phyloP scores from a whole-genome alignment of 2,329 filamentous ascomycete species.

The Pseudogymnoascus sp. region DNA sequence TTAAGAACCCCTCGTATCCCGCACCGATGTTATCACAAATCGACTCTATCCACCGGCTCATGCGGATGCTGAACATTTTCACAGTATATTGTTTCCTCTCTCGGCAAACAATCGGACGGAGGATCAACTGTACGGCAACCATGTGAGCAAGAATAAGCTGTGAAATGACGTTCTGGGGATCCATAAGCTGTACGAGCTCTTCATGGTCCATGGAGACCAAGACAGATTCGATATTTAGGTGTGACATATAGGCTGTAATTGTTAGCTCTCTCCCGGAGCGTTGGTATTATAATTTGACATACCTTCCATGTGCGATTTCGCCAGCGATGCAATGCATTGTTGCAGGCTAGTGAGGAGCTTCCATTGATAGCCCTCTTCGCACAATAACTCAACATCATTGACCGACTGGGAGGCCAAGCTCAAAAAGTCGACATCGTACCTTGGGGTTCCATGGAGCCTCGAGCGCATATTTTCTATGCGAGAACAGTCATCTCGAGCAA shows the following conservation, averaged over 20 bases:
- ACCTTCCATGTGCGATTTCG: slow-evolving; percentile 1
- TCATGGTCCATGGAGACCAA: slow-evolving; percentile 6
- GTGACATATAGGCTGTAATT: not conserved
- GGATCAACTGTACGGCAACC: not conserved
- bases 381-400: not conserved
- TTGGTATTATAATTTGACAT: not conserved
- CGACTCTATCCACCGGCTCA: slow-evolving; percentile 14
- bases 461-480: not conserved
- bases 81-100: slow-evolving; percentile 17
- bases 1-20: not conserved
- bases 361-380: not conserved
- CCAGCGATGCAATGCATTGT: not conserved
- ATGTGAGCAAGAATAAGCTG: slow-evolving; percentile 7
- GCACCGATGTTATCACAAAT: slow-evolving; percentile 9
- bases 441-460: not conserved
- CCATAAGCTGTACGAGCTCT: slow-evolving; percentile 6
- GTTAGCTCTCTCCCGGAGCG: not conserved
- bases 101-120: slow-evolving; percentile 2
- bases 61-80: slow-evolving; percentile 15
- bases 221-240: slow-evolving; percentile 3
- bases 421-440: not conserved
- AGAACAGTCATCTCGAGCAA: not conserved
- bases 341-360: not conserved
- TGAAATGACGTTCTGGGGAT: slow-evolving; percentile 9
- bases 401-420: not conserved